Evolutionary conservation across 129 eudicot genomes (phyloP).

Genomic region (Pseudognaphalium luteoalbum): DNA sequence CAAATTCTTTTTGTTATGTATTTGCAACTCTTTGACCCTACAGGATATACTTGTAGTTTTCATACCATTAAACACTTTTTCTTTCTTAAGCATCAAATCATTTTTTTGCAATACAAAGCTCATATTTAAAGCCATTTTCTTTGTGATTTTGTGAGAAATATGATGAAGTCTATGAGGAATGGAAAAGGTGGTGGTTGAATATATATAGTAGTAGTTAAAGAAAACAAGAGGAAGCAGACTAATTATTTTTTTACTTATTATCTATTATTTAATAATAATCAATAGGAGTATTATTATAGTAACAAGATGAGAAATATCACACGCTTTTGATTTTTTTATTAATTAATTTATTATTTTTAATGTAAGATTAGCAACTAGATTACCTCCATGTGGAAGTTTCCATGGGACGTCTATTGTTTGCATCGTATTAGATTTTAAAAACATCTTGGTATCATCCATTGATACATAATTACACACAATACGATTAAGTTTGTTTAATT

Average conservation of each 20-base stretch:
- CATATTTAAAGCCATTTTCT: slow-evolving; percentile 21
- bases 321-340: slow-evolving; percentile 15
- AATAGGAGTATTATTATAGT: too few species aligned
- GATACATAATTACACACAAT: too few species aligned
- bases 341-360: too few species aligned
- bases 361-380: slow-evolving; percentile 12
- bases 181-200: background rate
- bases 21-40: slow-evolving; percentile 20
- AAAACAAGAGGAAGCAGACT: too few species aligned
- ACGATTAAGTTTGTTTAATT: too few species aligned
- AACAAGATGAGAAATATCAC: slow-evolving; percentile 11
- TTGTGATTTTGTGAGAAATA: background rate
- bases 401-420: slow-evolving; percentile 1
- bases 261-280: too few species aligned
- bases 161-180: slow-evolving; percentile 17
- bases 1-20: slow-evolving; percentile 28
- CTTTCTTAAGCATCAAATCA: slow-evolving; percentile 17
- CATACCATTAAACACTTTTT: background rate
- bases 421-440: background rate
- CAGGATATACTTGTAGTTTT: slow-evolving; percentile 27
- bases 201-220: background rate
- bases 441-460: too few species aligned
- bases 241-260: too few species aligned
- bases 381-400: slow-evolving; percentile 23
- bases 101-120: slow-evolving; percentile 25